A percentile compares a stretch with the other conserved stretches of the same genome.
Evolutionary conservation across 2,329 filamentous ascomycete species (phyloP).

Genomic region (Curvularia eragrostidis): DNA sequence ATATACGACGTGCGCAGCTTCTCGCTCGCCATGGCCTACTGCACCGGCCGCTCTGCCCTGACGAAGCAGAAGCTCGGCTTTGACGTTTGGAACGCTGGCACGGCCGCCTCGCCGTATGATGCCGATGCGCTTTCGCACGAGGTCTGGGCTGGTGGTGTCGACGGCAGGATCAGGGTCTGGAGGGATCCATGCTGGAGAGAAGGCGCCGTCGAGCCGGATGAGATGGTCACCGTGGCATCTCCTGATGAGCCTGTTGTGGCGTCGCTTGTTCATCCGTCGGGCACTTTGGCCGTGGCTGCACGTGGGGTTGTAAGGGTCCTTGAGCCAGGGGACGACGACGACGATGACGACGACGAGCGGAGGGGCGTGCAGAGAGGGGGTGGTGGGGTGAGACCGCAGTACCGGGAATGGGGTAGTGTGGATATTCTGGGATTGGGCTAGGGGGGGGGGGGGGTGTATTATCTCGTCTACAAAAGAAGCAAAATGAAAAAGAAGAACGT

Average conservation of each 20-base stretch:
- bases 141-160: conserved; percentile 65
- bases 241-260: conserved; percentile 29
- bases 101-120: conserved; percentile 30
- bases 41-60: conserved; percentile 52
- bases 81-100: conserved; percentile 54
- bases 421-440: conserved; percentile 34
- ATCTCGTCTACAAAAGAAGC: background rate
- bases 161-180: conserved; percentile 60
- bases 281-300: conserved; percentile 33
- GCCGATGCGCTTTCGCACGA: conserved; percentile 51
- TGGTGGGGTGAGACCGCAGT: conserved; percentile 17
- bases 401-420: conserved; percentile 33
- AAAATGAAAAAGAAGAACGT: background rate
- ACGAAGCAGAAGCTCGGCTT: conserved; percentile 65
- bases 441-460: background rate
- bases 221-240: conserved; percentile 28
- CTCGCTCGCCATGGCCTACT: conserved; percentile 58
- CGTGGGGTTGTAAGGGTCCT: conserved; percentile 22
- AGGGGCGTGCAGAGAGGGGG: conserved; percentile 21
- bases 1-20: conserved; percentile 67
- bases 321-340: background rate
- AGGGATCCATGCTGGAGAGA: conserved; percentile 38
- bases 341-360: background rate
- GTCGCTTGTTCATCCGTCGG: conserved; percentile 35
- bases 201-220: conserved; percentile 48